These are phyloP conservation scores for Penicillium carneum DNA, from an alignment of 2,329 filamentous ascomycete genomes.

Conservation along the genomic window DNA sequence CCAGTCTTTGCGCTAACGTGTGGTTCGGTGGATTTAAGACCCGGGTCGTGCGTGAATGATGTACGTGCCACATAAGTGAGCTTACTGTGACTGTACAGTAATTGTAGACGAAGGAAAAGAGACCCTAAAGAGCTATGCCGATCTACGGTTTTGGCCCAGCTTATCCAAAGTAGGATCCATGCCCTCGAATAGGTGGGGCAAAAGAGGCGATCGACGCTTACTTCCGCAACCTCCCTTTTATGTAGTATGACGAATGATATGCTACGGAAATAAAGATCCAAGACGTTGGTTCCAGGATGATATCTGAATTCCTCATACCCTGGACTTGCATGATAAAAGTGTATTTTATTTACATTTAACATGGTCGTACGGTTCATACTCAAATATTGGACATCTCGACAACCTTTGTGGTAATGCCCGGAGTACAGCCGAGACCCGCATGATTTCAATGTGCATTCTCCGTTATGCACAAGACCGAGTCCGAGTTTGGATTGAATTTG, in stretches of 20 bases:
- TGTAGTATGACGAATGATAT: constrained; percentile 19
- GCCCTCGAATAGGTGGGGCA: constrained; percentile 3
- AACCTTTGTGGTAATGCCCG: not conserved
- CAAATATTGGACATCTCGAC: not conserved
- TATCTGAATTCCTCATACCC: constrained; percentile 2
- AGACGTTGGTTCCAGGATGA: not conserved
- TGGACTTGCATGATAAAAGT: not conserved
- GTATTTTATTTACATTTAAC: not conserved
- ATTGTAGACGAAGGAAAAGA: not conserved
- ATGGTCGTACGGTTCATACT: not conserved
- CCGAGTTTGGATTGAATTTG: constrained; percentile 22
- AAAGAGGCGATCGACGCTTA: constrained; percentile 1
- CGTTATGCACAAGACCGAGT: constrained; percentile 13
- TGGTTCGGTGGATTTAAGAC: constrained; percentile 30
- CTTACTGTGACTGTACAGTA: constrained; percentile 4
- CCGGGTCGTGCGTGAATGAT: constrained; percentile 7
- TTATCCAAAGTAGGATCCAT: not conserved
- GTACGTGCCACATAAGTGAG: constrained; percentile 20
- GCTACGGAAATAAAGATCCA: constrained; percentile 28
- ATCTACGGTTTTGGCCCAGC: constrained; percentile 1
- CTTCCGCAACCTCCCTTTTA: not conserved
- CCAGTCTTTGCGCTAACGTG: constrained; percentile 15
- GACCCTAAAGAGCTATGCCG: constrained; percentile 8
- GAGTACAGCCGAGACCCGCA: constrained; percentile 9
- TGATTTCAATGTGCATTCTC: constrained; percentile 19